Base-by-base conservation (phyloP, 495 filamentous ascomycete genomes). In the Daldinia caldariorum region DNA sequence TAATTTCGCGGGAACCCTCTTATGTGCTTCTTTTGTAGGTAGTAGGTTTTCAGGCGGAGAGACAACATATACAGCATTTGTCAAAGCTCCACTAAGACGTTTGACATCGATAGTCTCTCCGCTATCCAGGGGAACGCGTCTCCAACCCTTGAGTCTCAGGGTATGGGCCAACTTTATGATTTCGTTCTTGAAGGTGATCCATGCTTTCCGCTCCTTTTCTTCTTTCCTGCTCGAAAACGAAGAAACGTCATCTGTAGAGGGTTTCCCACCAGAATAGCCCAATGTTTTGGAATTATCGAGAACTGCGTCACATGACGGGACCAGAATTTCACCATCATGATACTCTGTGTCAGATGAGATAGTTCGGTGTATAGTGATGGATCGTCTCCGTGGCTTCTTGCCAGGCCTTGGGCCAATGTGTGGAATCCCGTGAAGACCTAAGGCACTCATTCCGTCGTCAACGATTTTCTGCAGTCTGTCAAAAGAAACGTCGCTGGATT, bases 31-130 rank as follows among this genome's bases (percentile, higher is more conserved):
- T 0, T 67, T 69, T 20, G 74, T 78, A 63, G 74, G 74, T 18
- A 71, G 58, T 10, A 88, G 58, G 85, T 89, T 63, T 76, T 87
- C 69, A 1, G 95, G 95, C 2, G 95, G 94, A 16, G 87, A 89
- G 47, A 99, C 92, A 59, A 97, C 93, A 77, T 97, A 98, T 12
- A 98, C 93, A 9, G 94, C 92, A 76, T 99, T 99, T 3, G 95
- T 99, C 75, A 98, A 80, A 14, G 95, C 95, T 58, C 95, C 95
- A 75, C 94, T 97, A 12, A 99, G 88, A 14, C 94, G 88, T 77
- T 91, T 86, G 29, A 98, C 91, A 14, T 87, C 88, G 50, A 99
- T 91, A 45, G 77, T 73, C 7, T 97, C 92, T 41, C 82, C 81
- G 49, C 75, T 77, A 32, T 84, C 78, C 71, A 97, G 82, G 6